Percentiles rank a stretch among this genome's conserved stretches.
Evolutionary conservation across 2,329 filamentous ascomycete genomes (phyloP).

Genomic region (Alternaria sp.): DNA sequence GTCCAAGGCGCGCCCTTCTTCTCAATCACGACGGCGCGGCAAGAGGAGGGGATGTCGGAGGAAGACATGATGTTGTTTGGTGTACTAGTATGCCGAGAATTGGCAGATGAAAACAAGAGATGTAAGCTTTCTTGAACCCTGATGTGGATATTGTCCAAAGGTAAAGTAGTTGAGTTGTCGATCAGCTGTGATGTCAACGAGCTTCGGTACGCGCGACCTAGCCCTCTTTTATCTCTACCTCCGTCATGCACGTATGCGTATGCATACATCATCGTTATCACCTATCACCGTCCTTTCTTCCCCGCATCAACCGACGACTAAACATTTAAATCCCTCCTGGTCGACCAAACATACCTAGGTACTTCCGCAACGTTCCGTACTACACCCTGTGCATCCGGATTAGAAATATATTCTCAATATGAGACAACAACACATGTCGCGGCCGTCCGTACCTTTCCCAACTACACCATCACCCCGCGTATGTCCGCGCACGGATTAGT

Average conservation of each 20-base stretch:
- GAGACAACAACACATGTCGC: too few relatives aligned
- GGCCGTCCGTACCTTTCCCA: not conserved
- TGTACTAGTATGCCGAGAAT: not conserved
- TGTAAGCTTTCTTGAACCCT: not conserved
- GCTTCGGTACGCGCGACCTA: not conserved
- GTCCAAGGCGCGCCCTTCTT: conserved; percentile 59
- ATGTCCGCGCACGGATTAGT: not conserved
- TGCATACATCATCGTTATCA: not conserved
- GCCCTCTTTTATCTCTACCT: not conserved
- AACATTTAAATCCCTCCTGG: not conserved
- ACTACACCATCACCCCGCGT: not conserved
- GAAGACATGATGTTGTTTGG: not conserved
- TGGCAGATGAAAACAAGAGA: not conserved
- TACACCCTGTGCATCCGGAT: not conserved
- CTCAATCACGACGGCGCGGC: conserved; percentile 69
- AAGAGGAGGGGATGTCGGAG: conserved; percentile 62
- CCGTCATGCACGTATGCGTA: not conserved
- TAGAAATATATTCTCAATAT: too few relatives aligned
- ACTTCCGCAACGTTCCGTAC: not conserved
- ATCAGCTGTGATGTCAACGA: conserved; percentile 3
- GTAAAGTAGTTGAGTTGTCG: not conserved
- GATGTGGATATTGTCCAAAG: not conserved
- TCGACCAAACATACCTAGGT: not conserved
- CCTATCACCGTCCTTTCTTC: not conserved
- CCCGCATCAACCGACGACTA: not conserved